Evolutionary conservation across 768 basidiomycete species (phyloP).

Genomic region (Mycena floridula): DNA sequence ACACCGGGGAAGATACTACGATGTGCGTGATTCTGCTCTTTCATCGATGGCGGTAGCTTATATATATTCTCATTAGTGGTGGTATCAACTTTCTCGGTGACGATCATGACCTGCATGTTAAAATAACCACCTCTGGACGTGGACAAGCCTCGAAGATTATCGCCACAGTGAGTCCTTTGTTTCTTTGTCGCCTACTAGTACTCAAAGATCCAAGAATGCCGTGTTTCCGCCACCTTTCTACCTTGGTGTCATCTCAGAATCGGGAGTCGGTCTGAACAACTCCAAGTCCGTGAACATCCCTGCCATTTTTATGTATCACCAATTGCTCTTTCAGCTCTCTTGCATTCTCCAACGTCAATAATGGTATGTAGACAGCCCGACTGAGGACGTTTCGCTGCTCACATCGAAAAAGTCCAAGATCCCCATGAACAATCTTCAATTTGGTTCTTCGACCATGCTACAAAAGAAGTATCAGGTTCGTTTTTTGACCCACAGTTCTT

Average conservation of each 20-base stretch:
- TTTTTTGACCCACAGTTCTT: neutral
- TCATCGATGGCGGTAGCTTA: neutral
- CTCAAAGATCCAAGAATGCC: conserved; percentile 27
- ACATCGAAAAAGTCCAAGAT: too few relatives aligned
- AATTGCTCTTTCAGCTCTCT: conserved; percentile 19
- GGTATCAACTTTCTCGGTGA: conserved; percentile 26
- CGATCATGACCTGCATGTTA: conserved; percentile 26
- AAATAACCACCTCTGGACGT: conserved; percentile 19
- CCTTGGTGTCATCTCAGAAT: conserved; percentile 25
- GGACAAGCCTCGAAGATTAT: conserved; percentile 23
- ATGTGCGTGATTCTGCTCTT: conserved; percentile 15
- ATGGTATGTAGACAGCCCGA: conserved; percentile 26
- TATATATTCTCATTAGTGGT: conserved; percentile 16
- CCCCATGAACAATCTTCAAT: conserved; percentile 48
- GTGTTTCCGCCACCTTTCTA: conserved; percentile 29
- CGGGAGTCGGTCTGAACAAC: neutral
- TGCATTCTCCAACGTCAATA: conserved; percentile 28
- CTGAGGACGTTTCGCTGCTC: too few relatives aligned
- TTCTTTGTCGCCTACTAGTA: neutral
- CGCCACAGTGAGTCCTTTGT: conserved; percentile 24
- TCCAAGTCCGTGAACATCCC: conserved; percentile 5
- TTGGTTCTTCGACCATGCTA: conserved; percentile 34
- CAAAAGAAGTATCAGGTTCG: conserved; percentile 35
- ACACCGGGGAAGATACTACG: conserved; percentile 18
- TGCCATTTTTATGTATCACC: too few relatives aligned